phyloP scores from a whole-genome alignment of 176 grass and related monocot genomes.

The Elymus sibiricus region DNA sequence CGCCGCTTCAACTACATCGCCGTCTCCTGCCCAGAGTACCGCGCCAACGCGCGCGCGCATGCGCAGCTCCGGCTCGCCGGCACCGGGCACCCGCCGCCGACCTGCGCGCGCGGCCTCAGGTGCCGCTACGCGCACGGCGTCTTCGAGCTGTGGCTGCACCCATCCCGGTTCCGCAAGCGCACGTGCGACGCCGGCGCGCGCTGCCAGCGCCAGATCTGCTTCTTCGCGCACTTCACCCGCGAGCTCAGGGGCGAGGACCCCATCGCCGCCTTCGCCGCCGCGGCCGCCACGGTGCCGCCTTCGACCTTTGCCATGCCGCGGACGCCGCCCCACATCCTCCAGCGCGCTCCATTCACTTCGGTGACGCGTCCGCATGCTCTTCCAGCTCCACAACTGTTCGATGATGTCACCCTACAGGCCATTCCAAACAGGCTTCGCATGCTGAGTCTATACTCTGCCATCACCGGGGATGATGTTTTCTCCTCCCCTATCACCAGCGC shows the following conservation, averaged over 20 bases:
- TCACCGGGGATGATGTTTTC: no score
- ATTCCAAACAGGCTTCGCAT: not conserved
- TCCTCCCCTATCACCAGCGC: not conserved
- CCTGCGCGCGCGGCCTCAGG: not conserved
- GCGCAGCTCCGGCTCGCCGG: not conserved
- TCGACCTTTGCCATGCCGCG: not conserved
- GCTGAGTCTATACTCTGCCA: not conserved
- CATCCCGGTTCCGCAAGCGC: conserved; percentile 32
- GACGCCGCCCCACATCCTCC: not conserved
- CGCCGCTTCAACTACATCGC: conserved; percentile 32
- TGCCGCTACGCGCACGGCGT: conserved; percentile 46
- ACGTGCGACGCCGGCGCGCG: conserved; percentile 22
- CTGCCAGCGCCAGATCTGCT: conserved; percentile 42
- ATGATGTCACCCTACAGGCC: not conserved
- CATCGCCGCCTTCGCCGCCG: not conserved
- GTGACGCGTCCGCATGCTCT: not conserved
- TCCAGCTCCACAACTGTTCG: not conserved
- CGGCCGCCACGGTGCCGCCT: no score
- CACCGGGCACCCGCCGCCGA: not conserved
- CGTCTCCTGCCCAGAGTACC: conserved; percentile 39
- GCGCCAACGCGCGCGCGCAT: not conserved
- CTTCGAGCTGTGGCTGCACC: conserved; percentile 63
- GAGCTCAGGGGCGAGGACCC: conserved; percentile 11
- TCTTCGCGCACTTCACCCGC: conserved; percentile 38
- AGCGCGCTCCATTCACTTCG: not conserved